These are phyloP conservation scores for Chrysochromulina tobinii DNA, from an alignment of 78 protist genomes.

Conservation along the genomic window DNA sequence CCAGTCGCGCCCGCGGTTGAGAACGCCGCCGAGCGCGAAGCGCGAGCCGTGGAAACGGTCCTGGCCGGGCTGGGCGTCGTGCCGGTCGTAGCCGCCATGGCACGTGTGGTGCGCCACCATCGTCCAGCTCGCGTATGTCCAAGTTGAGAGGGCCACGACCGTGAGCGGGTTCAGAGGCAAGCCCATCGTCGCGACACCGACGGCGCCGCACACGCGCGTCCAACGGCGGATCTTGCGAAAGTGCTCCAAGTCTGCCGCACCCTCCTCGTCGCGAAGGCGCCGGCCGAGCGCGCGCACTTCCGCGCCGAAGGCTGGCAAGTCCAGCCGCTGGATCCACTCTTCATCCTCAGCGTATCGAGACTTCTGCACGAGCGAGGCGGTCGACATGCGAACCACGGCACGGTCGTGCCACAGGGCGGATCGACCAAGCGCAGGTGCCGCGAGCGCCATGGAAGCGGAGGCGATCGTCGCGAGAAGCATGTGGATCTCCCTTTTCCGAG, in stretches of 20 bases:
- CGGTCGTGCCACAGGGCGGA: too few relatives aligned
- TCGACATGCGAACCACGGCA: too few relatives aligned
- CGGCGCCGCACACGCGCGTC: neutral
- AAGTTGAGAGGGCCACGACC: slow-evolving; percentile 20
- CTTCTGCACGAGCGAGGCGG: too few relatives aligned
- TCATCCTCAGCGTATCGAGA: too few relatives aligned
- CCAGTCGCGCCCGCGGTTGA: slow-evolving; percentile 24
- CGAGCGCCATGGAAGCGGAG: too few relatives aligned
- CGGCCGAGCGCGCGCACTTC: slow-evolving; percentile 32
- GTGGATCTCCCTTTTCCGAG: too few relatives aligned
- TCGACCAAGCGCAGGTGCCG: too few relatives aligned
- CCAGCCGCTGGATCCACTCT: neutral
- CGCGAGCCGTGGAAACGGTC: neutral
- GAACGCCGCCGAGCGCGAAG: slow-evolving; percentile 20
- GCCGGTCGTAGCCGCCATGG: slow-evolving; percentile 29
- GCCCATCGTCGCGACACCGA: slow-evolving; percentile 1
- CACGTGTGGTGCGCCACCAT: slow-evolving; percentile 48
- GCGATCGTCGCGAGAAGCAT: too few relatives aligned
- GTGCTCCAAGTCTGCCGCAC: slow-evolving; percentile 17
- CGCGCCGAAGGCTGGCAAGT: neutral
- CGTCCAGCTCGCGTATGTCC: slow-evolving; percentile 39
- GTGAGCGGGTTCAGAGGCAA: slow-evolving; percentile 16
- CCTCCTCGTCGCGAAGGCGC: slow-evolving; percentile 4
- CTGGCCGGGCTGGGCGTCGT: neutral
- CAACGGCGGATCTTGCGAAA: slow-evolving; percentile 27